These are phyloP conservation scores for Setaria italica DNA, from an alignment of 202 grass and related monocot species.

Conservation along the genomic window DNA sequence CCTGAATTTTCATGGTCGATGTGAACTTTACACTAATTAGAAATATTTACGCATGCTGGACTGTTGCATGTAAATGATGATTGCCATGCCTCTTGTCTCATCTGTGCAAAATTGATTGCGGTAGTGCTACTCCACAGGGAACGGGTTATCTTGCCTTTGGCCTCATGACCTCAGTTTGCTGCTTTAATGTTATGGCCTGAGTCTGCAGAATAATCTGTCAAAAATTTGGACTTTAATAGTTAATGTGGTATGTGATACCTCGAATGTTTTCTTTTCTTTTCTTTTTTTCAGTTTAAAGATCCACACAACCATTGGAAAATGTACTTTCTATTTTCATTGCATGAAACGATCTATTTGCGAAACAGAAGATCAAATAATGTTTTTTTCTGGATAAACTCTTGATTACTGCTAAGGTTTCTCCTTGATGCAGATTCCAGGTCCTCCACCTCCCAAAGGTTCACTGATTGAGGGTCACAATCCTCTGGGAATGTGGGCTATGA, in stretches of 20 bases:
- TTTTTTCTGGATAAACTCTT: slow-evolving; percentile 6
- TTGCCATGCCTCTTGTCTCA: slow-evolving; percentile 32
- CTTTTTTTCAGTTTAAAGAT: not conserved
- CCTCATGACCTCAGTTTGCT: not conserved
- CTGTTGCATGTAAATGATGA: slow-evolving; percentile 23
- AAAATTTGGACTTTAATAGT: slow-evolving; percentile 10
- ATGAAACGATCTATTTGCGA: slow-evolving; percentile 13
- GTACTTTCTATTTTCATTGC: not conserved
- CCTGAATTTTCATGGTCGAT: not conserved
- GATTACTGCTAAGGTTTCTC: slow-evolving; percentile 20
- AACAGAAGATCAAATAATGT: not conserved
- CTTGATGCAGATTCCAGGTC: slow-evolving; percentile 75
- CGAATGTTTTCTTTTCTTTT: not conserved
- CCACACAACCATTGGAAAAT: not conserved
- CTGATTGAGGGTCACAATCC: slow-evolving; percentile 69
- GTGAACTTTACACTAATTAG: not conserved
- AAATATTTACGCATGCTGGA: not conserved
- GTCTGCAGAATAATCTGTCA: too few relatives aligned
- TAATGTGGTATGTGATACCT: not conserved
- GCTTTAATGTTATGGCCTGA: not conserved
- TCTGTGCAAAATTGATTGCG: slow-evolving; percentile 1
- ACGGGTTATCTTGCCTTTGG: not conserved
- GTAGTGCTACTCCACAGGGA: not conserved
- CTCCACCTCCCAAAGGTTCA: slow-evolving; percentile 77
- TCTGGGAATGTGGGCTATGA: slow-evolving; percentile 75